Percentiles rank a stretch among this genome's conserved stretches.
Conservation (phyloP, 2,329 filamentous ascomycete genomes). For the Aspergillus sp. region DNA sequence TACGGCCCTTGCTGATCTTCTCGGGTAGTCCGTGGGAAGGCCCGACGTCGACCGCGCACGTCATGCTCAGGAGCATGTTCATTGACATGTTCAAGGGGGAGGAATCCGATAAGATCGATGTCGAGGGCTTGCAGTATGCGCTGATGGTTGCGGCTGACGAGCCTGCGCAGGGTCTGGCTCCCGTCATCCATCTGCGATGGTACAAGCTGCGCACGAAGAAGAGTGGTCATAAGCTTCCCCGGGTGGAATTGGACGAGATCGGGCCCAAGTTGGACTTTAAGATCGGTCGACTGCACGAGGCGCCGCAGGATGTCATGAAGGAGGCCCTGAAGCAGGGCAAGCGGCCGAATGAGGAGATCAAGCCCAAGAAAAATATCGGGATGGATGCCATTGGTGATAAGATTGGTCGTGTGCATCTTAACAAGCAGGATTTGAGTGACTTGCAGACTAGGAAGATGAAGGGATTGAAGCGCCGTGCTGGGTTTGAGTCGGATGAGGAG, state of each 20-base stretch:
- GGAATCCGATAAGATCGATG: constrained; percentile 73
- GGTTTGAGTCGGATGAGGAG: constrained; percentile 49
- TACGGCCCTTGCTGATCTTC: constrained; percentile 88
- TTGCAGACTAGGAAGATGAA: constrained; percentile 99
- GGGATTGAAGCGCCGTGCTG: constrained; percentile 78
- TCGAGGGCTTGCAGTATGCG: constrained; percentile 88
- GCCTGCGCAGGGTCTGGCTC: constrained; percentile 32
- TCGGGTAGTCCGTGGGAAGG: constrained; percentile 81
- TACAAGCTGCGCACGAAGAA: constrained; percentile 83
- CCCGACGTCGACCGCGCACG: constrained; percentile 69
- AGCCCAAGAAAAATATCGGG: constrained; percentile 91
- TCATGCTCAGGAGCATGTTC: constrained; percentile 76
- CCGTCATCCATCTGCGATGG: constrained; percentile 58
- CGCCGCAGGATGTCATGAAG: constrained; percentile 73
- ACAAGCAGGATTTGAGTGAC: constrained; percentile 76
- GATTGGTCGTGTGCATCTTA: constrained; percentile 84
- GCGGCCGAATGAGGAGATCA: constrained; percentile 45
- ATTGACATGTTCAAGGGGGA: constrained; percentile 87
- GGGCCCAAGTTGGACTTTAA: constrained; percentile 89
- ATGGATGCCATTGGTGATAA: constrained; percentile 93
- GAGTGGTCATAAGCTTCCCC: constrained; percentile 75
- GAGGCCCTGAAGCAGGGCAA: constrained; percentile 82
- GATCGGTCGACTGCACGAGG: constrained; percentile 69
- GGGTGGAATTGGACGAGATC: constrained; percentile 91
- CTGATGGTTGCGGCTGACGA: constrained; percentile 74